phyloP scores from a whole-genome alignment of 192 early-diverging fungal species.

The Podila epigama region DNA sequence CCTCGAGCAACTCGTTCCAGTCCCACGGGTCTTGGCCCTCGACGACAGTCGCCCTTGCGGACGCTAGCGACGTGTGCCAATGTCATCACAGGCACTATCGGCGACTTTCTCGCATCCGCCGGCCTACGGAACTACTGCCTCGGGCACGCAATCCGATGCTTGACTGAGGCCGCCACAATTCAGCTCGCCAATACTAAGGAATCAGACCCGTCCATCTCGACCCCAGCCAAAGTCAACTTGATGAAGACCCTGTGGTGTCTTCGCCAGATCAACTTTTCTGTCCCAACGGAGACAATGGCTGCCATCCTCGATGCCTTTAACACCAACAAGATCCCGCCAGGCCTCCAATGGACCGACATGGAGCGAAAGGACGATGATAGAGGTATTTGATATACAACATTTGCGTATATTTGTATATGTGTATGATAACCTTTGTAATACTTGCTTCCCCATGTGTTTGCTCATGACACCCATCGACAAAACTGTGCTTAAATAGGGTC shows the following conservation, averaged over 20 bases:
- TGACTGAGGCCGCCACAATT: constrained; percentile 36
- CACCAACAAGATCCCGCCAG: neutral
- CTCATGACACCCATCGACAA: no score
- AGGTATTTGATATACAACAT: neutral
- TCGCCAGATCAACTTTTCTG: constrained; percentile 23
- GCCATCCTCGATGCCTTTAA: constrained; percentile 11
- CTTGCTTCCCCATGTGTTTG: no score
- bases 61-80: constrained; percentile 36
- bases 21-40: constrained; percentile 35
- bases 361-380: neutral
- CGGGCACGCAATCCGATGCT: constrained; percentile 12
- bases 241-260: constrained; percentile 47
- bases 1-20: constrained; percentile 23
- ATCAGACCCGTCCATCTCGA: constrained; percentile 35
- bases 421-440: no score
- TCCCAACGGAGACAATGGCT: constrained; percentile 2
- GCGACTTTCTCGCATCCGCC: constrained; percentile 12
- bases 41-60: constrained; percentile 31
- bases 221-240: constrained; percentile 40
- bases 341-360: neutral
- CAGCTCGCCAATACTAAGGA: constrained; percentile 29
- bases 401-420: no score
- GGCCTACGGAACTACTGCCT: constrained; percentile 21
- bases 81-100: constrained; percentile 31
- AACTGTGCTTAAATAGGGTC: no score